Percentiles rank a stretch among this genome's conserved stretches.
These are phyloP conservation scores for Colletotrichum spaethianum DNA, from an alignment of 2,329 filamentous ascomycete genomes.

Conservation along the genomic window DNA sequence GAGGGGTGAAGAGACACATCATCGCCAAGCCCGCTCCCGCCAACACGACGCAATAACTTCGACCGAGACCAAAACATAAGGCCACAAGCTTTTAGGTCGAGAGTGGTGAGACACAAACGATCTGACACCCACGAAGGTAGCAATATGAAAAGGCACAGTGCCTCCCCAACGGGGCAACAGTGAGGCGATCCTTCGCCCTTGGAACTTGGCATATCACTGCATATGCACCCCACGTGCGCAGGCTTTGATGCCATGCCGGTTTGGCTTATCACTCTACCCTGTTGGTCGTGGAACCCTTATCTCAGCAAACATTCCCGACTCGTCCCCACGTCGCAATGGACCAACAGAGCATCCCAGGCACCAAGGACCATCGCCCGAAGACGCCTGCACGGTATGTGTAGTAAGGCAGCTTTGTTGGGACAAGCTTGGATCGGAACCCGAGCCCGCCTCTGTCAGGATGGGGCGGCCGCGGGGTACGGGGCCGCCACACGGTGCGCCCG, in stretches of 20 bases:
- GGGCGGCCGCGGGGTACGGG: slow-evolving; percentile 11
- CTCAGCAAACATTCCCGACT: slow-evolving; percentile 12
- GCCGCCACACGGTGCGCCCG: slow-evolving; percentile 22
- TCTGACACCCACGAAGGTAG: neutral
- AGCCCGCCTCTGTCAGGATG: neutral
- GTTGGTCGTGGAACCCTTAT: slow-evolving; percentile 22
- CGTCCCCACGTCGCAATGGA: neutral
- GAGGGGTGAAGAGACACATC: neutral
- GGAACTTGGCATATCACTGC: slow-evolving; percentile 16
- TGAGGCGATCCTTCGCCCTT: slow-evolving; percentile 16
- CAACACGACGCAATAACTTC: neutral
- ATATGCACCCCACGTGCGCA: slow-evolving; percentile 36
- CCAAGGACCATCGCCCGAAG: neutral
- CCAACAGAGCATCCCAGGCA: slow-evolving; percentile 12
- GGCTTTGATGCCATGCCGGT: slow-evolving; percentile 5
- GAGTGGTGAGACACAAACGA: slow-evolving; percentile 15
- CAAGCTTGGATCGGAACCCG: too few species aligned
- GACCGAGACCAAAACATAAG: neutral
- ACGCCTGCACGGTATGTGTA: neutral
- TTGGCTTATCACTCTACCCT: slow-evolving; percentile 20
- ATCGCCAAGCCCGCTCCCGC: neutral
- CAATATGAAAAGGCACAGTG: neutral
- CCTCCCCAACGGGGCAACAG: slow-evolving; percentile 10
- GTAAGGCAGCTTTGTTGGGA: slow-evolving; percentile 13
- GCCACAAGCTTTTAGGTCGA: neutral